phyloP scores from a whole-genome alignment of 2,329 filamentous ascomycete genomes.

The Verticillium tricorpus region DNA sequence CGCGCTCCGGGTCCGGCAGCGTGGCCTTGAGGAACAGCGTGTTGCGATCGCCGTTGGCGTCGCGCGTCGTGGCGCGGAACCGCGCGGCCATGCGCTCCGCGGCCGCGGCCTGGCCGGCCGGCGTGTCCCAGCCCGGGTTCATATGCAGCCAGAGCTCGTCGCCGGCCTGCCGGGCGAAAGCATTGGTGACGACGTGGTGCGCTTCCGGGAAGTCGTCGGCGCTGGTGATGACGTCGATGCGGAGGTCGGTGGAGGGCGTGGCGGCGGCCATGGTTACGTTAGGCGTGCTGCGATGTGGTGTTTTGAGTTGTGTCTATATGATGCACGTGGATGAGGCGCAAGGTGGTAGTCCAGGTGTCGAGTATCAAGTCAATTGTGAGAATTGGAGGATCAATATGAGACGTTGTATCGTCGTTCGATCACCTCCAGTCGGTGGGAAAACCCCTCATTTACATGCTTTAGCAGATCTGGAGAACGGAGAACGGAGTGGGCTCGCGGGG shows the following conservation, averaged over 20 bases:
- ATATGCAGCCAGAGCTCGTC: conserved; percentile 47
- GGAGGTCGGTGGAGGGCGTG: conserved; percentile 5
- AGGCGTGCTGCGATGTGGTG: background rate
- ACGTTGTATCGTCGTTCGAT: too few species aligned
- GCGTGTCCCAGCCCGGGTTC: conserved; percentile 52
- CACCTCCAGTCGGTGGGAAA: too few species aligned
- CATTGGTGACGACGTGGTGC: conserved; percentile 19
- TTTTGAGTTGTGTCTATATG: background rate
- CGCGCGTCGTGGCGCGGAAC: conserved; percentile 33
- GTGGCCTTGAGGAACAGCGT: conserved; percentile 52
- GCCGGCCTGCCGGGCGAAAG: conserved; percentile 45
- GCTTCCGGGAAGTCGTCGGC: conserved; percentile 20
- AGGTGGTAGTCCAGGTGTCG: background rate
- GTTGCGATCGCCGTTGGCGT: conserved; percentile 41
- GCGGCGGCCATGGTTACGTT: background rate
- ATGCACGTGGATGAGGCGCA: background rate
- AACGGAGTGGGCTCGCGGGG: too few species aligned
- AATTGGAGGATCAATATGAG: too few species aligned
- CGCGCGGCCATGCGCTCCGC: conserved; percentile 33
- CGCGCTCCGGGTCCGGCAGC: conserved; percentile 25
- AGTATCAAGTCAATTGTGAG: too few species aligned
- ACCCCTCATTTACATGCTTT: too few species aligned
- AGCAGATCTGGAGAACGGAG: too few species aligned
- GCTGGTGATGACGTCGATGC: conserved; percentile 21
- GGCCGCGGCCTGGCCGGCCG: conserved; percentile 32